Evolutionary conservation across 139 green algal genomes (phyloP).

Genomic region (Chlorella ohadii): DNA sequence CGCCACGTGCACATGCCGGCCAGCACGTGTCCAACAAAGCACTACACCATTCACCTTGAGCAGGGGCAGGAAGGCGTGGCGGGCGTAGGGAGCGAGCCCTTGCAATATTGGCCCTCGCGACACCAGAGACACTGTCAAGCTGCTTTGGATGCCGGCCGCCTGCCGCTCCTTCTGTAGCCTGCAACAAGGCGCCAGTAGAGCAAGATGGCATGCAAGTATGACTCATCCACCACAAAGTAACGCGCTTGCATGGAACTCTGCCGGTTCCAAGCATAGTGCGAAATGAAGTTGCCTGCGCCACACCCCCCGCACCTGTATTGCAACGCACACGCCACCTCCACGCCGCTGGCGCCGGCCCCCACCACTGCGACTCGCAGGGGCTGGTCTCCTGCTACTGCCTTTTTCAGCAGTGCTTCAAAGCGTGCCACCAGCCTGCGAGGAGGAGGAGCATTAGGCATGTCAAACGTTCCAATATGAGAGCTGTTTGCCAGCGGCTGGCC

Average conservation of each 20-base stretch:
- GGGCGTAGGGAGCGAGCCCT: constrained; percentile 39
- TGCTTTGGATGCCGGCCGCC: neutral
- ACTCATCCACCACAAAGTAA: no score
- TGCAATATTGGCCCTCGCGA: constrained; percentile 61
- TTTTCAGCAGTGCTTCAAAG: constrained; percentile 45
- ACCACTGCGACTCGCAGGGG: constrained; percentile 82
- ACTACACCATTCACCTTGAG: constrained; percentile 34
- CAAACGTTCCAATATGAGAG: no score
- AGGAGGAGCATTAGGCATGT: neutral
- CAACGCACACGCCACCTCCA: constrained; percentile 90
- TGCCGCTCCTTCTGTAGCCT: constrained; percentile 19
- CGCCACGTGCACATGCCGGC: no score
- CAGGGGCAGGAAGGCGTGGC: constrained; percentile 50
- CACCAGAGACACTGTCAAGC: constrained; percentile 32
- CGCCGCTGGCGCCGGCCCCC: constrained; percentile 89
- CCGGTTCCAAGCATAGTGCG: no score
- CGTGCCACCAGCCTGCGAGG: constrained; percentile 64
- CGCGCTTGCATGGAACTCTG: no score
- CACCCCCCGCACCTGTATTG: constrained; percentile 43
- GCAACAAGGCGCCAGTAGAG: neutral
- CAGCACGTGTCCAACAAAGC: no score
- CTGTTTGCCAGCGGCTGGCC: neutral
- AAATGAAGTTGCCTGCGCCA: no score
- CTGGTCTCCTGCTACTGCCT: neutral
- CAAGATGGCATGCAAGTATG: no score